Base-by-base conservation (phyloP, 768 basidiomycete genomes). In the Amanita subjunquillea region DNA sequence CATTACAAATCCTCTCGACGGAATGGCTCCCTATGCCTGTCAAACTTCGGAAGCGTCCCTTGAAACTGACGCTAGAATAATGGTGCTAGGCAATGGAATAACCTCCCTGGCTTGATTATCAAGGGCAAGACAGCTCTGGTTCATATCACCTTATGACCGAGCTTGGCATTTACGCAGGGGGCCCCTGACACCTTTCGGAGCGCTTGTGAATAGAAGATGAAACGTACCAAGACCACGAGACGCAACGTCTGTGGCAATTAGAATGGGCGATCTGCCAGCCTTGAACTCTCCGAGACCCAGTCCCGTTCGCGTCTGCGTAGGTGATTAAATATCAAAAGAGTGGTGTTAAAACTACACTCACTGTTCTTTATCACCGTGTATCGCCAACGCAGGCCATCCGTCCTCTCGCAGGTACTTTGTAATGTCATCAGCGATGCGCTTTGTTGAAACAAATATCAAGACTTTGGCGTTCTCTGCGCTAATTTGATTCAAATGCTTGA, bases 291-390 rank as follows among this genome's bases (percentile, higher is more conserved):
- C 76, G 38, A 99, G 76, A 98, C 96, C 96, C 96, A 99, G 65
- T 99, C 96, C 73, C 96, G 94, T 74, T 99, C 96, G 53, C 90
- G 89, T 63, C 89, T 92, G 54, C 2, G 10, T 44, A 9, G 32
- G 29, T 4, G 23, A 43, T 62, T 40, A 56, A 50, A 8, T 23
- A 49, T 12, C 25, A 9, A 3, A 9, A n/a, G 20, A n/a, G 36
- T 30, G 8, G 46, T 6, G 22, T 41, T 9, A 54, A 17, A 3
- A 22, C 48, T 32, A 17, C 3, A 75, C 87, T 59, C 65, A 94
- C 89, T 96, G 92, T 74, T 93, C 93, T 71, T 99, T 99, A 75
- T 99, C 96, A 62, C 96, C 96, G 64, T 99, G 96, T 62, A 99
- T 99, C 50, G 96, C 95, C 36, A 99, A 75, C 12, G 96, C 96